Base-by-base conservation (phyloP, 768 basidiomycete species). In the Megacollybia marginata region DNA sequence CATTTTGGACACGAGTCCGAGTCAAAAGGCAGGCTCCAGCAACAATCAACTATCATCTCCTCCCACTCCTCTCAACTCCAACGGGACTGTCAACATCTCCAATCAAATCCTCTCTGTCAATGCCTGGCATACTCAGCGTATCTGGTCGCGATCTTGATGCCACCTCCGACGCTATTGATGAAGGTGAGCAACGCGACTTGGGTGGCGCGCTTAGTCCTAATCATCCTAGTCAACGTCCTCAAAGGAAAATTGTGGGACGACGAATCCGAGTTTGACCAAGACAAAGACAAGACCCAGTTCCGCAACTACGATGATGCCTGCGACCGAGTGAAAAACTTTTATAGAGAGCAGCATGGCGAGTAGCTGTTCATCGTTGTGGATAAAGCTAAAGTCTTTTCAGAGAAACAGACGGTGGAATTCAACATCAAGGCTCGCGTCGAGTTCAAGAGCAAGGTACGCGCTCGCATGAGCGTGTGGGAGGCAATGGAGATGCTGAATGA, bases 401-500 rank as follows among this genome's bases (percentile, higher is more conserved):
- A 83, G 61, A 94, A 92, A 57, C 92, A 94, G 65, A 94, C 92
- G 0, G 76, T 93, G 2, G 85, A 73, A 18, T 94, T 80, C 73
- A 94, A 94, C 62, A 74, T 92, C 55, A 74, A 80, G 49, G 82
- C 83, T 5, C 84, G 92, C 9, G 80, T 80, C 9, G 75, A 86
- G 54, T 89, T 89, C 66, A 82, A 82, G 60, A 82, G 67, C 51
- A 76, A 71, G 33, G 74, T 69, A 47, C 79, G 85, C 23, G 85
- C 80, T 3, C 74, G 80, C n/a, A 91, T 92, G 90, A 71, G 85
- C 56, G 65, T 92, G 36, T 92, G 88, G 88, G 79, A 88, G 55
- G 88, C 88, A 9, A 91, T 92, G 66, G 88, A 91, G 58, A 80
- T 81, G 74, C 80, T 94, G 44, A 83, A 92, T 60, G 92, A 87